Evolutionary conservation across 2,329 filamentous ascomycete genomes (phyloP), one percentile per base, ranked within the genome.

Genomic region (Exophiala calicioides): DNA sequence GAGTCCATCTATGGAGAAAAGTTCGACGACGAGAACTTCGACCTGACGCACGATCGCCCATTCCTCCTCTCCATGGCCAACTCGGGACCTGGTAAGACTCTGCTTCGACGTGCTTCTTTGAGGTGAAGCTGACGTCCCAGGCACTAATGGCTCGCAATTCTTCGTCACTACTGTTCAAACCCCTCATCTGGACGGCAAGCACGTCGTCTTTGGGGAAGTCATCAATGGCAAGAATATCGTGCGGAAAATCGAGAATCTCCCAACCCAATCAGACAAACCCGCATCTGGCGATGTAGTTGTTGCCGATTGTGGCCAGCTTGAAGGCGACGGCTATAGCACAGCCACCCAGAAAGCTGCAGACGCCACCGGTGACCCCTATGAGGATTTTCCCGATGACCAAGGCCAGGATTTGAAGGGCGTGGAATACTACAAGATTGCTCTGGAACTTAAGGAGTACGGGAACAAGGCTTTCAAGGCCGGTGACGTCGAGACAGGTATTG

Each of bases 1-100:
- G 93, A 97, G 75, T 93, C 87, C 56, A 97, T 98, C 69, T 98
- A 97, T 66, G 91, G 91, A 64, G 86, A 86, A 68, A 97, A 96
- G 74, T 98, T 98, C 62, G 87, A 88, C 61, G 91, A 98, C 62
- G 91, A 98, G 79, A 95, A 94, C 69, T 97, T 98, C 65, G 80
- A 88, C 43, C 74, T 85, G 65, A 90, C 94, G 78, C 93, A 98
- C 66, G 88, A 94, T 61, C 86, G 85, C 62, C 90, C 93, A 1
- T 96, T 96, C 75, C 75, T 97, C 57, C 78, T 98, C 53, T 94
- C 88, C 66, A 98, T 98, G 93, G 93, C 93, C 62, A 98, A 98
- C 67, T 91, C 93, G 56, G 93, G 93, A 35, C 88, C 90, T 34
- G 88, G 86, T 86, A 78, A 60, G 81, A 16, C 18, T 16, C 7